Evolutionary conservation across 2,329 filamentous ascomycete genomes (phyloP), one percentile per base, ranked within the genome.

Genomic region (Sporothrix pseudoabietina): DNA sequence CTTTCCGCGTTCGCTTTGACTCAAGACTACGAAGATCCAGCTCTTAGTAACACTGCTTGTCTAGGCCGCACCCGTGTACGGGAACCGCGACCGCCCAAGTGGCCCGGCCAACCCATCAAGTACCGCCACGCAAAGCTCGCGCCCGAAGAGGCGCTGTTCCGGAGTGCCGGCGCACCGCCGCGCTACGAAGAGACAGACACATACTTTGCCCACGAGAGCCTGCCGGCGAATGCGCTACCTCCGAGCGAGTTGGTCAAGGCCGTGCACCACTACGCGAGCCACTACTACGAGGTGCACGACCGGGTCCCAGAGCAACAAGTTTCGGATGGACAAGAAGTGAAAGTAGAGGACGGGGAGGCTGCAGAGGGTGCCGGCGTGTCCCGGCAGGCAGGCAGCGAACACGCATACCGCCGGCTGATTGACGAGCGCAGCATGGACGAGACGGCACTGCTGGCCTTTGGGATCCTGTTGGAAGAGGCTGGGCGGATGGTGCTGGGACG

Each of bases 381-480:
- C 3, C 55, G 54, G 7, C 69, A n/a, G 32, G 30, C 19, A 14
- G 54, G 2, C 4, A 14, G 10, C 6, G 3, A 32, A 16, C 14
- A n/a, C 30, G 5, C 49, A 75, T 16, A 47, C 44, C 73, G 76
- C 8, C 76, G 79, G 41, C 80, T 79, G 71, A 77, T 86, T 52
- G 84, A 88, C 74, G 85, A 88, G 78, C 80, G 85, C 76, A 92
- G 89, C 80, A 88, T 95, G 87, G 91, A 95, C 78, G 92, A 93
- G 82, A 93, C 91, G 16, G 92, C 92, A 4, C 84, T 95, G 73
- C 82, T 95, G 71, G 91, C 92, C 0, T 85, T 95, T 78, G 92
- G 92, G 0, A 89, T 95, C 68, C 80, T 95, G 73, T 82, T 94
- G 57, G 92, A 95, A 81, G 92, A 95, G 80, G 87, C 88, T 2